Base-by-base conservation (phyloP, 495 filamentous ascomycete species). In the Penicilliopsis zonata region DNA sequence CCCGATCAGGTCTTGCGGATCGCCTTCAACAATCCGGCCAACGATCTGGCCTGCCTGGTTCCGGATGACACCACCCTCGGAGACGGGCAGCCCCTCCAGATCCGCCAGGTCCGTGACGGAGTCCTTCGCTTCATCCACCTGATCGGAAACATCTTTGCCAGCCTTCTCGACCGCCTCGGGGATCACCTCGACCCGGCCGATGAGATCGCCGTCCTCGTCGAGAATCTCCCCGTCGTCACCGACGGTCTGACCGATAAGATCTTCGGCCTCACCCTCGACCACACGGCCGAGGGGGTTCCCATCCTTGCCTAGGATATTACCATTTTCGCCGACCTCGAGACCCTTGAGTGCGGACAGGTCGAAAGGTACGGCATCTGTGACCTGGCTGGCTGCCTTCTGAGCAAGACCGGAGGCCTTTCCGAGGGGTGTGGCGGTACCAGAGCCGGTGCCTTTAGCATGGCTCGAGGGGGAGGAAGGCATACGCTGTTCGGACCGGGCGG, bases 301-400 rank as follows among this genome's bases (percentile, higher is more conserved):
- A 12, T 51, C 53, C 16, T 57, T 35, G 13, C 62, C 61, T 9
- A 58, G 42, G 16, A 60, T 46, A 17, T 61, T 42, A 7, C 59
- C 65, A 10, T 46, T 60, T 17, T 67, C 57, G 6, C 51, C 50
- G 40, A 92, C 71, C 34, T 66, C 70, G 46, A 73, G 75, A 42
- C 72, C 73, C 35, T 76, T 78, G 24, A 90, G 59, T n/a, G 72
- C 51, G 0, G 78, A 77, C 24, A 80, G 64, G 45, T 86, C 76
- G 9, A 61, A 38, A 0, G 53, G 55, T 9, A 51, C 31, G n/a
- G 50, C 50, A 23, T 53, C 45, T 10, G 41, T 32, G 29, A 42
- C 43, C 5, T 45, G 41, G 25, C 56, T 21, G 19, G 48, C 43
- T 2, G 38, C 39, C 24, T 49, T 52, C 6, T 42, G 44, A 10